Conservation (phyloP, 1,284 basidiomycete genomes). For the Kalmanozyma brasiliensis region DNA sequence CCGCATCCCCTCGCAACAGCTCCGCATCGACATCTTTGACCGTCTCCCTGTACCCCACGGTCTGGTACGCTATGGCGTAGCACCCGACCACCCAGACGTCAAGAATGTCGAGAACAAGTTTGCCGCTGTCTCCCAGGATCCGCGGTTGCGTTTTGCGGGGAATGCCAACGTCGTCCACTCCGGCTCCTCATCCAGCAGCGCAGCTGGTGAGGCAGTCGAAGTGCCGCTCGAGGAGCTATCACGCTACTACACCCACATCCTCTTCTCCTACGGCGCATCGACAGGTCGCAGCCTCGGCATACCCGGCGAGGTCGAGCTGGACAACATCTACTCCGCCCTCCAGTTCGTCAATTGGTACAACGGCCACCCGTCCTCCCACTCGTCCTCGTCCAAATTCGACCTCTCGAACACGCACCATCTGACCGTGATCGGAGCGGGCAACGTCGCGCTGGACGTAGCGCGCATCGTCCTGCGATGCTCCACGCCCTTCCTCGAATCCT, state of each 20-base stretch:
- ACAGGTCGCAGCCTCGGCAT: slow-evolving; percentile 69
- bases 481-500: slow-evolving; percentile 37
- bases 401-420: slow-evolving; percentile 75
- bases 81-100: slow-evolving; percentile 98
- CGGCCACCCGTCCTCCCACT: slow-evolving; percentile 76
- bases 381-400: slow-evolving; percentile 67
- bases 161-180: slow-evolving; percentile 79
- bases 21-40: slow-evolving; percentile 85
- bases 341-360: slow-evolving; percentile 98
- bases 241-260: slow-evolving; percentile 80
- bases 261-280: slow-evolving; percentile 85
- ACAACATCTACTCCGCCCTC: slow-evolving; percentile 79
- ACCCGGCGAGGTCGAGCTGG: slow-evolving; percentile 69
- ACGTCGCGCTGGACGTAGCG: slow-evolving; percentile 93
- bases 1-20: slow-evolving; percentile 36
- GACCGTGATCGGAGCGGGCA: slow-evolving; percentile 91
- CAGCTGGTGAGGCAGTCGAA: slow-evolving; percentile 71
- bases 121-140: slow-evolving; percentile 71
- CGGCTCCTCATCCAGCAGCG: slow-evolving; percentile 8
- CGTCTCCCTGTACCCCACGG: slow-evolving; percentile 93
- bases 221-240: slow-evolving; percentile 75
- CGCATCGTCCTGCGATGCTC: slow-evolving; percentile 79
- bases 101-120: slow-evolving; percentile 99
- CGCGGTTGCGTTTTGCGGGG: slow-evolving; percentile 76
- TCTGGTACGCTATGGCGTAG: slow-evolving; percentile 93